These are phyloP conservation scores for Massarina eburnea DNA, from an alignment of 2,329 filamentous ascomycete genomes.

Conservation along the genomic window DNA sequence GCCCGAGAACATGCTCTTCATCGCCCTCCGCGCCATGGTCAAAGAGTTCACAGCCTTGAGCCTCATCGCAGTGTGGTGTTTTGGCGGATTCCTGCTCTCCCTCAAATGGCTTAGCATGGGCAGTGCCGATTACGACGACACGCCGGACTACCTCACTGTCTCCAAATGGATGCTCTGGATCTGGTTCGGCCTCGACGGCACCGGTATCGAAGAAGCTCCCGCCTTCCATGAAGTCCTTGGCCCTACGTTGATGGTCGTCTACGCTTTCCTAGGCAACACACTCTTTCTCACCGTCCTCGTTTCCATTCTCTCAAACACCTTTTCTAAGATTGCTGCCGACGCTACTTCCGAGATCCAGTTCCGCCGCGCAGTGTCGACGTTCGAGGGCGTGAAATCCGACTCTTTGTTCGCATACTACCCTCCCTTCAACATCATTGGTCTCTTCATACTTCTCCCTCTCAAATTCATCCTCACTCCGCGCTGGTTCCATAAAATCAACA, in stretches of 20 bases:
- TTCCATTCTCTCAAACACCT: slow-evolving; percentile 83
- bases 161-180: slow-evolving; percentile 93
- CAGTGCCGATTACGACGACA: slow-evolving; percentile 33
- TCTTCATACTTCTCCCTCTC: slow-evolving; percentile 72
- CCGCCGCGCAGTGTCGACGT: slow-evolving; percentile 75
- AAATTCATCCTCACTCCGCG: slow-evolving; percentile 77
- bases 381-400: slow-evolving; percentile 84
- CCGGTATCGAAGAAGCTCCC: slow-evolving; percentile 57
- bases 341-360: slow-evolving; percentile 83
- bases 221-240: slow-evolving; percentile 81
- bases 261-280: slow-evolving; percentile 83
- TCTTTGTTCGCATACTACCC: slow-evolving; percentile 81
- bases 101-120: slow-evolving; percentile 71
- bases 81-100: slow-evolving; percentile 77
- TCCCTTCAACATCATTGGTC: slow-evolving; percentile 79
- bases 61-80: slow-evolving; percentile 77
- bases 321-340: slow-evolving; percentile 74
- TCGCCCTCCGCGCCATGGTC: slow-evolving; percentile 82
- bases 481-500: slow-evolving; percentile 91
- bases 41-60: slow-evolving; percentile 80
- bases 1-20: slow-evolving; percentile 81
- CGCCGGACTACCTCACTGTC: slow-evolving; percentile 67
- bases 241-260: slow-evolving; percentile 77
- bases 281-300: slow-evolving; percentile 87
- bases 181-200: slow-evolving; percentile 83